Conservation (phyloP, 345 rosid genomes). For the Citrus cavaleriei region DNA sequence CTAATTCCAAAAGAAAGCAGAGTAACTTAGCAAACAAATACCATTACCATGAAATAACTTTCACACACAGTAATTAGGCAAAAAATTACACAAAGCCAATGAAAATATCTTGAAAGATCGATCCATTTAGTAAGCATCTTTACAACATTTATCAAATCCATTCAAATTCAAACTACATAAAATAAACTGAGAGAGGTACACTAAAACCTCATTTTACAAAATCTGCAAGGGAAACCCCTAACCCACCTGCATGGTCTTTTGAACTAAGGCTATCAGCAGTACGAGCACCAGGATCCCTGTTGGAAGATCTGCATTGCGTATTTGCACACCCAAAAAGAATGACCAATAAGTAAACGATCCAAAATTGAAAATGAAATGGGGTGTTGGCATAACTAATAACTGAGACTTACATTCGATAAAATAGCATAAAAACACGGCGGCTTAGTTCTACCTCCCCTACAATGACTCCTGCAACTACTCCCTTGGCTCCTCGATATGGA, state of each 20-base stretch:
- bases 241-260: constrained; percentile 77
- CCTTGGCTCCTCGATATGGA: constrained; percentile 81
- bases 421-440: constrained; percentile 81
- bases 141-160: not conserved
- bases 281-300: constrained; percentile 78
- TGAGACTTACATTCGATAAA: constrained; percentile 80
- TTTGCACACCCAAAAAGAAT: not conserved
- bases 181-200: not conserved
- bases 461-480: constrained; percentile 79
- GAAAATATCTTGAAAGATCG: not conserved
- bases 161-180: not conserved
- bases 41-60: not conserved
- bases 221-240: not conserved
- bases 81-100: not conserved
- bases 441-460: constrained; percentile 78
- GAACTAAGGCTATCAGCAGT: constrained; percentile 65
- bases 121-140: not conserved
- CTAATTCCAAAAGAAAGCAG: not conserved
- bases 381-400: not conserved
- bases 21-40: constrained; percentile 1
- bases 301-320: constrained; percentile 62
- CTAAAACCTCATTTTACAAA: not conserved
- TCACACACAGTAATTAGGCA: not conserved
- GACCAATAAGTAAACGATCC: not conserved
- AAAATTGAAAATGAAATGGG: not conserved